Evolutionary conservation across 73 alveolate species (phyloP).

Genomic region (Paramecium biaurelia): DNA sequence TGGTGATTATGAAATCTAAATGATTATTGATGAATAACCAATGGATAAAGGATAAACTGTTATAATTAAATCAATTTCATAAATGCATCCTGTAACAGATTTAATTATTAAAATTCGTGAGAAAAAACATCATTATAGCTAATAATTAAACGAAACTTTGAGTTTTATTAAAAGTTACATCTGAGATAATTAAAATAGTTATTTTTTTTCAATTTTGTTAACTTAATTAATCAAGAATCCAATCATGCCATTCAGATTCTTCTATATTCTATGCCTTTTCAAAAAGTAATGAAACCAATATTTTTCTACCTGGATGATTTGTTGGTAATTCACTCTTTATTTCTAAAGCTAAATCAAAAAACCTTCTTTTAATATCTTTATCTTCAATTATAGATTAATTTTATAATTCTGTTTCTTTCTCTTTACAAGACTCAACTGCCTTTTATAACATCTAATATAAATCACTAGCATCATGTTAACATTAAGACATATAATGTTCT

Average conservation of each 20-base stretch:
- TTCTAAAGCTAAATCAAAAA: constrained; percentile 40
- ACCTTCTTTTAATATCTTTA: constrained; percentile 8
- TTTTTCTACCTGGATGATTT: constrained; percentile 13
- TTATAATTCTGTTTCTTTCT: not conserved
- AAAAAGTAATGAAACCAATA: constrained; percentile 4
- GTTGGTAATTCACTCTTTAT: constrained; percentile 40
- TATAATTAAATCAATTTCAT: not conserved
- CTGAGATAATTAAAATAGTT: not conserved
- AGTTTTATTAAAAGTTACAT: not conserved
- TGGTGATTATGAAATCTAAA: constrained; percentile 29
- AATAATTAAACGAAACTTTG: constrained; percentile 7
- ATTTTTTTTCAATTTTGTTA: not conserved
- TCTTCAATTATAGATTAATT: not conserved
- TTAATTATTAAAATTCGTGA: not conserved
- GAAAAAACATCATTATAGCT: not conserved
- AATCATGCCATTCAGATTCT: not conserved
- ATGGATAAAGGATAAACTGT: not conserved
- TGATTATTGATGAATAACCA: constrained; percentile 33
- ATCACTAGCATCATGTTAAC: constrained; percentile 23
- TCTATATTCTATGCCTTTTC: constrained; percentile 9
- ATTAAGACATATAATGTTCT: not conserved
- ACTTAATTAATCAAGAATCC: constrained; percentile 9
- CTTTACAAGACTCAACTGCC: constrained; percentile 15
- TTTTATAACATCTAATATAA: constrained; percentile 4
- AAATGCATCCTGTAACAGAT: not conserved